phyloP scores from a whole-genome alignment of 2,329 filamentous ascomycete species.

The Paraconiothyrium sp. region DNA sequence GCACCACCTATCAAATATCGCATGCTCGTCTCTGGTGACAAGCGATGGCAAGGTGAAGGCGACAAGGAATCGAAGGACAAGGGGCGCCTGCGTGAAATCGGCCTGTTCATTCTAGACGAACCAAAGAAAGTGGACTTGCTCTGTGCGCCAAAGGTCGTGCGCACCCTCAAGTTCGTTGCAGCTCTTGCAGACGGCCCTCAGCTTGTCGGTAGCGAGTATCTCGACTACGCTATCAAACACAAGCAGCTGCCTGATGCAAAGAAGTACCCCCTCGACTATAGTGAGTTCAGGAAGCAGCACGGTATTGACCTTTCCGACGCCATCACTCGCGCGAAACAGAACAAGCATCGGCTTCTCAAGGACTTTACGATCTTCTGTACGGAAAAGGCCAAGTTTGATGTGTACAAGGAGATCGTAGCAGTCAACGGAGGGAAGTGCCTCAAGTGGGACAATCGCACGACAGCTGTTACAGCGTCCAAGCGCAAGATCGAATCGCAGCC shows the following conservation, averaged over 20 bases:
- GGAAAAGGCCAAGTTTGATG: conserved; percentile 80
- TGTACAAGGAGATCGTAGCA: conserved; percentile 84
- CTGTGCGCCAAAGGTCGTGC: conserved; percentile 84
- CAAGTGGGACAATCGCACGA: conserved; percentile 77
- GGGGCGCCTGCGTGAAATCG: conserved; percentile 82
- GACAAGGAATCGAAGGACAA: conserved; percentile 82
- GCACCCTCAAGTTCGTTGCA: conserved; percentile 92
- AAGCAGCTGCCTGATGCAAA: conserved; percentile 71
- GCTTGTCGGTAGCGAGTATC: conserved; percentile 79
- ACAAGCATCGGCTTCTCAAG: conserved; percentile 78
- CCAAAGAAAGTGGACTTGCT: conserved; percentile 82
- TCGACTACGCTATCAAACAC: conserved; percentile 78
- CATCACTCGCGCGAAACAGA: conserved; percentile 74
- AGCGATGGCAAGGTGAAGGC: conserved; percentile 78
- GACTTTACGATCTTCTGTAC: conserved; percentile 87
- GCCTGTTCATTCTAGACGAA: conserved; percentile 82
- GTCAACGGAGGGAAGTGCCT: conserved; percentile 88
- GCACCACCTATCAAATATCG: conserved; percentile 71
- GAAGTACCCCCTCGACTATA: conserved; percentile 75
- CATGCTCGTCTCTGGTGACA: conserved; percentile 84
- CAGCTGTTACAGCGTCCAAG: conserved; percentile 65
- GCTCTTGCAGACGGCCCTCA: conserved; percentile 83
- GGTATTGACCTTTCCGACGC: conserved; percentile 75
- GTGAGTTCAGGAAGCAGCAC: conserved; percentile 75
- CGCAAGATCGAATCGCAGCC: conserved; percentile 38